Evolutionary conservation across 2,329 filamentous ascomycete species (phyloP).

Genomic region (Aspergillus pseudonomiae): DNA sequence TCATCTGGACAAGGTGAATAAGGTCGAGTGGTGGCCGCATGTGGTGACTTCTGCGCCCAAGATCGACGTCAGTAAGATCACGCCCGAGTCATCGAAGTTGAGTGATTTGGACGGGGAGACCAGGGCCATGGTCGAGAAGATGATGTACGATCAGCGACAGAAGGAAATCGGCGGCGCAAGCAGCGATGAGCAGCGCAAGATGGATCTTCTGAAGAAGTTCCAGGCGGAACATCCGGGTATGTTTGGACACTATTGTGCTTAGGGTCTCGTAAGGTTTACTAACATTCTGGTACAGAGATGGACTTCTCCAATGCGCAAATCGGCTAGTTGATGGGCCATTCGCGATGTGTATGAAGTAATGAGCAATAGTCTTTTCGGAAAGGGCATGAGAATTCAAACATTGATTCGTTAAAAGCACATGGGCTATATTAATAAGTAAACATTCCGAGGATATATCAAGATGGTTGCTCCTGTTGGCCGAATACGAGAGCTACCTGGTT

Average conservation of each 20-base stretch:
- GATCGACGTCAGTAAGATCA: slow-evolving; percentile 94
- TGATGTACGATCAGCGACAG: slow-evolving; percentile 99
- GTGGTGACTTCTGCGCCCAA: slow-evolving; percentile 83
- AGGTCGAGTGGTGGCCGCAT: slow-evolving; percentile 98
- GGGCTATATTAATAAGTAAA: background rate
- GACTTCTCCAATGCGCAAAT: slow-evolving; percentile 70
- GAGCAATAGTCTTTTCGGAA: slow-evolving; percentile 2
- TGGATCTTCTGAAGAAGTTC: slow-evolving; percentile 91
- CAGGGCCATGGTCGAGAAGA: slow-evolving; percentile 98
- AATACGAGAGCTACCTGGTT: slow-evolving; percentile 27
- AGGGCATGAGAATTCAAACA: background rate
- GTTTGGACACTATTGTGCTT: slow-evolving; percentile 16
- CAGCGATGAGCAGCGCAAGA: slow-evolving; percentile 94
- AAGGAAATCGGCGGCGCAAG: slow-evolving; percentile 89
- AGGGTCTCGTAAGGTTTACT: background rate
- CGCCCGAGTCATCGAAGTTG: slow-evolving; percentile 88
- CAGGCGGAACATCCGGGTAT: slow-evolving; percentile 70
- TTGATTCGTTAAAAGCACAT: background rate
- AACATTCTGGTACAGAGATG: slow-evolving; percentile 55
- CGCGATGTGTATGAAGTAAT: slow-evolving; percentile 28
- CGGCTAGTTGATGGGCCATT: slow-evolving; percentile 36
- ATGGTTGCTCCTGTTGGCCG: background rate
- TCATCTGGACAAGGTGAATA: slow-evolving; percentile 93
- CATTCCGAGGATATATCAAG: background rate
- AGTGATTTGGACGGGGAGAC: slow-evolving; percentile 94